Conservation (phyloP, 1,139 yeast species). For the Tardiomyces digboiensis region DNA sequence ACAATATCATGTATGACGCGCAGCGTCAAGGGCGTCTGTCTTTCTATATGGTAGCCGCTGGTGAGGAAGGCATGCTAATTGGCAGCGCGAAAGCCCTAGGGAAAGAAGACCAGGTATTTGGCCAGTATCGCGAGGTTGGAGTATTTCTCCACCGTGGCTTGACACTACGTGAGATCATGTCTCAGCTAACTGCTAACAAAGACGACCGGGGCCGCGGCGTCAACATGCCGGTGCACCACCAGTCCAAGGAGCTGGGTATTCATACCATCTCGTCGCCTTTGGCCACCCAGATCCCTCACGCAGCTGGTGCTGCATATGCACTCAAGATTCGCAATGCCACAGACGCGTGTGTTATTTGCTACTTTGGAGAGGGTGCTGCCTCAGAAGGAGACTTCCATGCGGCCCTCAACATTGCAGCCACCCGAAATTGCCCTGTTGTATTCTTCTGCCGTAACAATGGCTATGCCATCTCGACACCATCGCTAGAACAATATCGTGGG, state of each 20-base stretch:
- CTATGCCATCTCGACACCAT: slow-evolving; percentile 28
- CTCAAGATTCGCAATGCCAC: slow-evolving; percentile 17
- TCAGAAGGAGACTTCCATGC: slow-evolving; percentile 32
- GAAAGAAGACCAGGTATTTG: slow-evolving; percentile 23
- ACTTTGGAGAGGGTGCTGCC: slow-evolving; percentile 31
- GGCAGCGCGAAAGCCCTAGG: slow-evolving; percentile 28
- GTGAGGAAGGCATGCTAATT: slow-evolving; percentile 29
- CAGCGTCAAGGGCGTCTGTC: slow-evolving; percentile 29
- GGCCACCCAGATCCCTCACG: slow-evolving; percentile 30
- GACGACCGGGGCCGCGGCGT: slow-evolving; percentile 25
- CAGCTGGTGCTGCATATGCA: slow-evolving; percentile 31
- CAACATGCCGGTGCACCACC: slow-evolving; percentile 29
- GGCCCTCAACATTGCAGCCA: slow-evolving; percentile 29
- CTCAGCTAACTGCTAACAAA: slow-evolving; percentile 25
- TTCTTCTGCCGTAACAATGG: slow-evolving; percentile 30
- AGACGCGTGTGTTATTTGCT: slow-evolving; percentile 20
- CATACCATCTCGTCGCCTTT: slow-evolving; percentile 29
- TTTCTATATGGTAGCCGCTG: slow-evolving; percentile 30
- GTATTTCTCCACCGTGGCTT: slow-evolving; percentile 27
- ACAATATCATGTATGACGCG: slow-evolving; percentile 28
- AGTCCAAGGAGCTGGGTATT: slow-evolving; percentile 20
- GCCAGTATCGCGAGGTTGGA: slow-evolving; percentile 29
- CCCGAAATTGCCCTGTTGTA: slow-evolving; percentile 26
- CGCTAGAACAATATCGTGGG: slow-evolving; percentile 28
- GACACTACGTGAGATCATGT: slow-evolving; percentile 25